These are phyloP conservation scores for Exophiala sp. DNA, from an alignment of 2,329 filamentous ascomycete genomes.

Conservation along the genomic window DNA sequence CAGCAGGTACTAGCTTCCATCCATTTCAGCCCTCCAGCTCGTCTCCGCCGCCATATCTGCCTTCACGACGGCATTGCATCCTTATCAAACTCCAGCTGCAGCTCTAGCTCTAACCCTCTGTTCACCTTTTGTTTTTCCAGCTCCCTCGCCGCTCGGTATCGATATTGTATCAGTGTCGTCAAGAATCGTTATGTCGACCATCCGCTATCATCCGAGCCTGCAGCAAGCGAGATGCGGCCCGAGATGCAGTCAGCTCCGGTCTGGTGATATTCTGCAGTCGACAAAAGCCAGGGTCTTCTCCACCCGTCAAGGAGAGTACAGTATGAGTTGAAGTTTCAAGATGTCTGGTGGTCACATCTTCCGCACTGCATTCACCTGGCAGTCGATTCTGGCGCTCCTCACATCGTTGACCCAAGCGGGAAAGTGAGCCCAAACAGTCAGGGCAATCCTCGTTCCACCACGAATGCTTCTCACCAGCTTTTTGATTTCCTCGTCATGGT, in stretches of 20 bases:
- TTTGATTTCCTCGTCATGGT: constrained; percentile 16
- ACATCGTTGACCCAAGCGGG: constrained; percentile 19
- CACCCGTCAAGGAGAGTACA: neutral
- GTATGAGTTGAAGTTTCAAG: neutral
- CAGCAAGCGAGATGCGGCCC: neutral
- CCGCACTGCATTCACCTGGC: constrained; percentile 13
- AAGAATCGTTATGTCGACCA: neutral
- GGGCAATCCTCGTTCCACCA: constrained; percentile 17
- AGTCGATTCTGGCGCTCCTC: constrained; percentile 14
- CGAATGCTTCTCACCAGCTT: constrained; percentile 14
- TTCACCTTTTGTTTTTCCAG: neutral
- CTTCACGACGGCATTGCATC: neutral
- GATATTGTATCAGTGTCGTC: neutral
- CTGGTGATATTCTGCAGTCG: neutral
- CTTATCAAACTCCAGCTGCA: neutral
- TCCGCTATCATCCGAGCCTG: neutral
- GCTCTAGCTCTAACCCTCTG: neutral
- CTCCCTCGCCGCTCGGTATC: neutral
- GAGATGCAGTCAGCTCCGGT: neutral
- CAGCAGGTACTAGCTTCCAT: neutral
- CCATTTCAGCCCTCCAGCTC: neutral
- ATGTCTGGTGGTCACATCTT: constrained; percentile 13
- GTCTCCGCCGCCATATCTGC: neutral
- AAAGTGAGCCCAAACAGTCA: constrained; percentile 13
- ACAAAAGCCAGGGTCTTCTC: neutral